These are phyloP conservation scores for Kwoniella heveanensis DNA, from an alignment of 768 basidiomycete genomes.

Conservation along the genomic window DNA sequence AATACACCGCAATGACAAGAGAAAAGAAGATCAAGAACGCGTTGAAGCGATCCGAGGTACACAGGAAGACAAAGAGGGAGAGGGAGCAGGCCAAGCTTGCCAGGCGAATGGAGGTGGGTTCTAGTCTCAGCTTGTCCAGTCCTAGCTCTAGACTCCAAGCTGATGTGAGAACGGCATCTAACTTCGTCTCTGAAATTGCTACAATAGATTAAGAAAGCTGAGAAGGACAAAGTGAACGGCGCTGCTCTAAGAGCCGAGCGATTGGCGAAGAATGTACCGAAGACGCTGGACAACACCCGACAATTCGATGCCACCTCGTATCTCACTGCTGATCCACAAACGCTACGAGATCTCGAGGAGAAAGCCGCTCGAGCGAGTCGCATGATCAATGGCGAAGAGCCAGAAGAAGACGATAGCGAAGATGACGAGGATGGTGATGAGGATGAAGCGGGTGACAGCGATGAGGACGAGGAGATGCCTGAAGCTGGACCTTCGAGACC, in stretches of 20 bases:
- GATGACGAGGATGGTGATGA: constrained; percentile 48
- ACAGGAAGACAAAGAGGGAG: constrained; percentile 71
- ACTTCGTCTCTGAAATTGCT: background rate
- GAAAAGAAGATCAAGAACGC: constrained; percentile 73
- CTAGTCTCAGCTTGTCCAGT: too few relatives aligned
- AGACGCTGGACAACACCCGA: constrained; percentile 89
- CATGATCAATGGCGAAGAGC: constrained; percentile 63
- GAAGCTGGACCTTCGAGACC: constrained; percentile 58
- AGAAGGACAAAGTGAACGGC: constrained; percentile 33
- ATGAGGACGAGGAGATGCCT: constrained; percentile 57
- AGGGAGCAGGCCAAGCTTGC: constrained; percentile 80
- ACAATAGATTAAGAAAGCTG: constrained; percentile 44
- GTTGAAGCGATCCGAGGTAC: constrained; percentile 76
- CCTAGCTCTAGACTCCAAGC: too few relatives aligned
- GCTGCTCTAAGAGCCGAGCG: constrained; percentile 58
- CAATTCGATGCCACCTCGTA: constrained; percentile 63
- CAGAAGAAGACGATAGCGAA: constrained; percentile 55
- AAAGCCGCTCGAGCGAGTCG: constrained; percentile 55
- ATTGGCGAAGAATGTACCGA: constrained; percentile 78
- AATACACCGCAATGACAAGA: constrained; percentile 28
- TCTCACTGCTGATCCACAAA: constrained; percentile 56
- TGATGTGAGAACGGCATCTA: background rate
- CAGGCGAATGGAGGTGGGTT: constrained; percentile 68
- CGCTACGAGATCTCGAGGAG: constrained; percentile 39
- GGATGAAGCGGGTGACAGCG: constrained; percentile 59